Evolutionary conservation across 495 filamentous ascomycete genomes (phyloP), one percentile per base, ranked within the genome.

Genomic region (Parathielavia appendiculata): DNA sequence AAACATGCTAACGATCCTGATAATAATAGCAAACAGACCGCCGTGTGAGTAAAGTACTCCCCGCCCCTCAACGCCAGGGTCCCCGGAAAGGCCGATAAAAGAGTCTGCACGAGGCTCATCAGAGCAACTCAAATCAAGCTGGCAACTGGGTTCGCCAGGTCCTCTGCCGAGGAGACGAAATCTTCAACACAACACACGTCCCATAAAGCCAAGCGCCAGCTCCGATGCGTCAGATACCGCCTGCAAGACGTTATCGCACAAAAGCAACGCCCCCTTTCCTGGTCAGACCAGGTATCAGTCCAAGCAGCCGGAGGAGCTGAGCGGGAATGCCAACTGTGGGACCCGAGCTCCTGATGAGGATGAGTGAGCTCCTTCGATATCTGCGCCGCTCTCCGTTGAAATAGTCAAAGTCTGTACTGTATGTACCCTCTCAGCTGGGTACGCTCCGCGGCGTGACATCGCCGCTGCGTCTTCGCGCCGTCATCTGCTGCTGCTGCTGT

Each of bases 361-460:
- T 47, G 10, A 14, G 41, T 12, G 14, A 22, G 41, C 26, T 6
- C 45, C 56, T 54, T 54, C 44, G 50, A 57, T 64, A 38, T 63
- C 30, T 63, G 59, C 52, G 36, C 61, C 34, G 39, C 47, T 50
- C 52, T 43, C 63, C 57, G 50, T 66, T 45, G 64, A 36, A 45
- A 30, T 30, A 30, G 2, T 30, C 26, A 30, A n/a, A 30, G 26
- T 30, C 26, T 3, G 26, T 6, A 30, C n/a, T n/a, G 39, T n/a
- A 19, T 35, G 32, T 35, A 57, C 46, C 55, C 26, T 56, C 57
- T 70, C 51, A 75, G 62, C 66, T 68, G 19, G 73, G 72, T 34
- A 76, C 68, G 53, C 74, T 76, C 19, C 76, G 69, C 50, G 76
- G 69, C 54, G 73, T 69, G 47, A 73, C 62, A 39, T 78, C 75